Percentiles rank a stretch among this genome's conserved stretches.
These are phyloP conservation scores for Posidonia australis DNA, from an alignment of 106 monocot species.

Conservation along the genomic window DNA sequence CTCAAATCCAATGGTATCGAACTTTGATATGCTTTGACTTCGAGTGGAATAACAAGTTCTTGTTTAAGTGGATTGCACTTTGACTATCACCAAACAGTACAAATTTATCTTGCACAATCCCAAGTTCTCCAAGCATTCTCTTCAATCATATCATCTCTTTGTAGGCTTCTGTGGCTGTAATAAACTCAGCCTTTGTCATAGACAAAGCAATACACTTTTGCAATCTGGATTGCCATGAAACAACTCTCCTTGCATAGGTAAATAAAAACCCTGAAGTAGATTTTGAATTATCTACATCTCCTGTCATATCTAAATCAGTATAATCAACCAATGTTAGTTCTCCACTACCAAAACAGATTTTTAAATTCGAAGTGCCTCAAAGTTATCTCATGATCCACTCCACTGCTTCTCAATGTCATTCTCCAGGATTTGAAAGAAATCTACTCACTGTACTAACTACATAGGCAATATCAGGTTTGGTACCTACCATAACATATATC, in stretches of 20 bases:
- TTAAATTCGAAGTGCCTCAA: neutral
- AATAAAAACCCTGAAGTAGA: neutral
- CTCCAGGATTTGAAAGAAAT: conserved; percentile 3
- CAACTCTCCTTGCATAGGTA: neutral
- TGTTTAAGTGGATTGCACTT: neutral
- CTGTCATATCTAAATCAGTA: neutral
- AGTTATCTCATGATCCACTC: conserved; percentile 3
- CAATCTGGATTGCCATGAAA: neutral
- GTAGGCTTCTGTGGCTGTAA: neutral
- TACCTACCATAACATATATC: neutral
- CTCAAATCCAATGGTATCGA: neutral
- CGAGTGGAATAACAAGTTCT: neutral
- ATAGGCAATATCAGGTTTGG: neutral
- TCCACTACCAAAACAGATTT: neutral
- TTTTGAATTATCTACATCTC: neutral
- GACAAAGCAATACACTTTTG: neutral
- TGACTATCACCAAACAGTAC: neutral
- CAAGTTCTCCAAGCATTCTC: conserved; percentile 3
- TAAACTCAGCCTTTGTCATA: neutral
- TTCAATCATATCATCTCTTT: too few species aligned
- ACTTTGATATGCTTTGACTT: neutral
- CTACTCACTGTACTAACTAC: neutral
- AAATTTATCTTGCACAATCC: neutral
- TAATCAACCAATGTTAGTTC: neutral
- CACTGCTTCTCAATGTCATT: neutral